Conservation (phyloP, 805 yeast genomes). For the Lachancea kluyveri region DNA sequence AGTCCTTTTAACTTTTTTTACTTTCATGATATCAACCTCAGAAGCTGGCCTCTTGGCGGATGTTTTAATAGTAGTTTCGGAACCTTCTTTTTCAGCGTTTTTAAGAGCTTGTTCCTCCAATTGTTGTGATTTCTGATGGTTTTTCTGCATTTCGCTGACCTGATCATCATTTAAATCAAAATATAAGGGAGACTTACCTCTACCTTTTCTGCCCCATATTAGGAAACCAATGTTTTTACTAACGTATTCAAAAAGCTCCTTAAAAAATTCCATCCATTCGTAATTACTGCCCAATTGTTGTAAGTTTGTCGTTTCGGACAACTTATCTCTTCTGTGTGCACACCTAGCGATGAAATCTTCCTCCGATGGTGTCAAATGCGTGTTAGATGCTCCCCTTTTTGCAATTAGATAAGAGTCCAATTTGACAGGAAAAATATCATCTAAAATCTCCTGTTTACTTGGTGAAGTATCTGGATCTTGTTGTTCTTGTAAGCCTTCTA, state of each 20-base stretch:
- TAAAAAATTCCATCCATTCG: slow-evolving; percentile 80
- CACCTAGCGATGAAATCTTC: slow-evolving; percentile 73
- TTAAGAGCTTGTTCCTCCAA: slow-evolving; percentile 11
- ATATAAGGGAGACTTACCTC: slow-evolving; percentile 25
- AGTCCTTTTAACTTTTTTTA: too few relatives aligned
- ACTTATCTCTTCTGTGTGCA: slow-evolving; percentile 56
- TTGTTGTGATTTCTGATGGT: slow-evolving; percentile 3
- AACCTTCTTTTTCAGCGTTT: too few relatives aligned
- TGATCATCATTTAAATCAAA: slow-evolving; percentile 1
- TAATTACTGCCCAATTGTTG: slow-evolving; percentile 61
- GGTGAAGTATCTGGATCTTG: slow-evolving; percentile 37
- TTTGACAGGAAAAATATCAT: slow-evolving; percentile 67
- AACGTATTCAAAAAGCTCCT: slow-evolving; percentile 72
- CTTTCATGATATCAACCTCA: too few relatives aligned
- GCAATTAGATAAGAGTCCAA: slow-evolving; percentile 38
- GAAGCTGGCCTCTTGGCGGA: too few relatives aligned
- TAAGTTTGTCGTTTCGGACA: slow-evolving; percentile 42
- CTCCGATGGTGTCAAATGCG: slow-evolving; percentile 64
- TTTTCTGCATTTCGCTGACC: slow-evolving; percentile 4
- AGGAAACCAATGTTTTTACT: slow-evolving; percentile 66
- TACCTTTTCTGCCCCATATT: slow-evolving; percentile 58
- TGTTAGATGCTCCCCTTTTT: slow-evolving; percentile 7
- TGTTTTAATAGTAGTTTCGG: too few relatives aligned
- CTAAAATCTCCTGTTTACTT: slow-evolving; percentile 58
- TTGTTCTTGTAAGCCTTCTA: slow-evolving; percentile 3